Evolutionary conservation across 1,284 basidiomycete genomes (phyloP), one percentile per base, ranked within the genome.

Genomic region (Hypsizygus ulmarius): DNA sequence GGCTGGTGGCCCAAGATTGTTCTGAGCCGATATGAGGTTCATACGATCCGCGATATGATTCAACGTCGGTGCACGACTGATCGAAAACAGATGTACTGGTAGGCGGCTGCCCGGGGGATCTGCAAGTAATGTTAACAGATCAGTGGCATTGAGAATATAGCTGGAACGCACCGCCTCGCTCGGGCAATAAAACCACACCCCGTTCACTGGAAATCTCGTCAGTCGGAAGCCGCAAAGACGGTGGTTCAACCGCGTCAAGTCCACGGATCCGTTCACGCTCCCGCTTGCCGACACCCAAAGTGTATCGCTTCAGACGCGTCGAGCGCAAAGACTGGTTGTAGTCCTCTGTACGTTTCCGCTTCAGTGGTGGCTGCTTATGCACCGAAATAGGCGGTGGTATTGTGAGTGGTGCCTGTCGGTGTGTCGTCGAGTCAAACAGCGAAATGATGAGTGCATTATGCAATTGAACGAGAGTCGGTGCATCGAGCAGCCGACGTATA

Each of bases 401-500:
- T 0, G 75, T 75, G 0, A 77, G 74, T 14, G 77, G 77, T 49
- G 77, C 72, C 53, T 78, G 73, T 52, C 84, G 79, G 15, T 66
- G 65, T 0, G 83, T 78, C 0, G 87, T 87, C 15, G 84, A 83
- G 60, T 88, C 87, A 53, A 91, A 87, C 9, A 91, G 65, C 3
- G 89, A 88, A 32, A 90, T 87, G 39, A 91, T 81, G 21, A 91
- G 73, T 3, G 87, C 79, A 64, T 91, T 91, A 60, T 91, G 88
- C 2, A 90, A 69, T 63, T 87, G 84, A 27, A 90, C 85, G 18
- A 90, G 75, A 47, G 74, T 77, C 14, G 79, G 74, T 1, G 78
- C 78, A 58, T 83, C 81, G 27, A 90, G 74, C 14, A 77, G 73
- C 41, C 78, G 74, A 49, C 81, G 79, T 46, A 88, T 74, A 16